Conservation (phyloP, 1,284 basidiomycete genomes). For the Grifola frondosa region DNA sequence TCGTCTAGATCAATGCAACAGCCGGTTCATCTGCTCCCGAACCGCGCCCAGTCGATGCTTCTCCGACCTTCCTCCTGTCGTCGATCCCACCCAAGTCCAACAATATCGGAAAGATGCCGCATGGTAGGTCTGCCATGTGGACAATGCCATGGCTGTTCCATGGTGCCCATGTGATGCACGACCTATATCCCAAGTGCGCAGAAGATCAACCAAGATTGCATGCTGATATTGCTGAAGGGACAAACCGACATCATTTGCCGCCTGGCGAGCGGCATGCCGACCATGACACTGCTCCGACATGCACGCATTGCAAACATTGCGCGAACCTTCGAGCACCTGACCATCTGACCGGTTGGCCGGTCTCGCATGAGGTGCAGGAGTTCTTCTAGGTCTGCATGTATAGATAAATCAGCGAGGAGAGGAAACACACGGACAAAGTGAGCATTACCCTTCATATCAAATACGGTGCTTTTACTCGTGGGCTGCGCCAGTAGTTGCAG, state of each 20-base stretch:
- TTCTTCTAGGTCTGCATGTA: conserved; percentile 87
- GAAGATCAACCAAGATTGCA: conserved; percentile 1
- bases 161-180: conserved; percentile 89
- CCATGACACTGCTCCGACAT: conserved; percentile 95
- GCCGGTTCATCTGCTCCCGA: conserved; percentile 9
- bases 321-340: conserved; percentile 90
- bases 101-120: conserved; percentile 71
- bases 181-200: conserved; percentile 58
- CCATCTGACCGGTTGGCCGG: conserved; percentile 72
- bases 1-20: no score
- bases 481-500: conserved; percentile 84
- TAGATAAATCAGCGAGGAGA: background rate
- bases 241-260: conserved; percentile 80
- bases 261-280: conserved; percentile 80
- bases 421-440: conserved; percentile 24
- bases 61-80: background rate
- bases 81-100: conserved; percentile 19
- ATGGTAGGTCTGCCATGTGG: conserved; percentile 96
- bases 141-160: conserved; percentile 98
- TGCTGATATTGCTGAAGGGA: conserved; percentile 9
- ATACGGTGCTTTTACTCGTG: conserved; percentile 86
- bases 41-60: conserved; percentile 19
- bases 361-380: conserved; percentile 85
- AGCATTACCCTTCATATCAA: conserved; percentile 63
- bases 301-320: conserved; percentile 97